phyloP scores from a whole-genome alignment of 495 filamentous ascomycete genomes.

The Usnea hakonensis region DNA sequence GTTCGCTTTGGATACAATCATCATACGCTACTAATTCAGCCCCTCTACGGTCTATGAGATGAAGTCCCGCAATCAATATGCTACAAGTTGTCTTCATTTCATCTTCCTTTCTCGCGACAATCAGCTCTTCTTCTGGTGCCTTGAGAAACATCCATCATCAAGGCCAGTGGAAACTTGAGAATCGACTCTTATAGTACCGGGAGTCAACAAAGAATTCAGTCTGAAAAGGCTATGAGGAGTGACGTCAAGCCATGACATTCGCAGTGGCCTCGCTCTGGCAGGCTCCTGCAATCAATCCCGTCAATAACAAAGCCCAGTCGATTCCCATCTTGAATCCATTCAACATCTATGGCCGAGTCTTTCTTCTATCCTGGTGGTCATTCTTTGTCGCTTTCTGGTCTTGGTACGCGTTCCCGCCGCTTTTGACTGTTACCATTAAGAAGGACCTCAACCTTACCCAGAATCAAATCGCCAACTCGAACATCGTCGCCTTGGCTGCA shows the following conservation, averaged over 20 bases:
- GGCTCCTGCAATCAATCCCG: conserved; percentile 53
- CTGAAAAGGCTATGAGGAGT: background rate
- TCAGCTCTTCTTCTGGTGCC: background rate
- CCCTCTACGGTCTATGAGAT: background rate
- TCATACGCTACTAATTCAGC: background rate
- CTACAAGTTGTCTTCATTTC: background rate
- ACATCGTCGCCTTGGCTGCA: conserved; percentile 75
- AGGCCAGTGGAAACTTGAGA: background rate
- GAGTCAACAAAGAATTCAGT: background rate
- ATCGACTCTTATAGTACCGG: background rate
- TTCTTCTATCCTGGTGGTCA: conserved; percentile 88
- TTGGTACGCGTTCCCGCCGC: conserved; percentile 73
- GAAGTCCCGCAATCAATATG: background rate
- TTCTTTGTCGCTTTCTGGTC: conserved; percentile 94
- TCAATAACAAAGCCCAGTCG: conserved; percentile 69
- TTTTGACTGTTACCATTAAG: conserved; percentile 70
- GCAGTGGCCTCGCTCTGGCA: conserved; percentile 13
- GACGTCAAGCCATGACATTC: conserved; percentile 7
- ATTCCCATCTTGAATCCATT: conserved; percentile 75
- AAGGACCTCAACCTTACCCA: conserved; percentile 65
- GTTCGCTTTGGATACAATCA: background rate
- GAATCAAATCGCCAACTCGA: conserved; percentile 74
- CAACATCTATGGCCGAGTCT: conserved; percentile 76
- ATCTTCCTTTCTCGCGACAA: background rate
- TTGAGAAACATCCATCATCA: background rate